Base-by-base conservation (phyloP, 1,139 yeast species). In the Saccharomycopsis hybrid region DNA sequence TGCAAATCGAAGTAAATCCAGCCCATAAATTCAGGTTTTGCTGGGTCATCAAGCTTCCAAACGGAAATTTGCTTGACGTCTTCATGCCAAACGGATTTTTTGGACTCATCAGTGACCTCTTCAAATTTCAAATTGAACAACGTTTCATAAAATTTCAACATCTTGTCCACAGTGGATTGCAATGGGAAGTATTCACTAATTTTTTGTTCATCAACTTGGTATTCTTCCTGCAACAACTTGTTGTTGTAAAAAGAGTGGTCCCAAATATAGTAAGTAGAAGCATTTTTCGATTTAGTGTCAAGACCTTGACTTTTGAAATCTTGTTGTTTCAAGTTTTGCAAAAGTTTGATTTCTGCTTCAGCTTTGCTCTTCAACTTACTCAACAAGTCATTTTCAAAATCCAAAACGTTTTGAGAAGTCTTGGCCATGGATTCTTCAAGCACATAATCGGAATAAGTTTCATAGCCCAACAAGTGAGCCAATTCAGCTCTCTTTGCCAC, bases 371-470 rank as follows among this genome's bases (percentile, higher is more conserved):
- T 65, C 52, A 85, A 69, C 61, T 81, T 83, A 3, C 61, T 57
- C 54, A 72, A 74, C 60, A 87, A 72, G 60, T 85, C 90, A 29
- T 70, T 62, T 57, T 87, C 72, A 60, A 87, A 87, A 32, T 65
- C 62, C 59, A 74, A 60, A 7, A 85, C 95, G 31, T 71, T 76
- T 36, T 71, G 70, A 41, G 82, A 77, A 35, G 69, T 73, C 61
- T 85, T 82, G 43, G 95, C 95, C 90, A 86, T 83, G 62, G 88
- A 76, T 48, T 80, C 85, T 56, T 85, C 92, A 56, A 87, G 71
- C 27, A 80, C 76, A 60, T 75, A 85, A 51, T 81, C 84, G 1
- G 94, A 78, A 63, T 74, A 87, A 50, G 76, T 77, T 29, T 74
- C 65, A 65, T 83, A 86, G 8, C 88, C 94, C 59, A 85, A 70